A percentile compares a stretch with the other conserved stretches of the same genome.
Conservation (phyloP, 2,329 filamentous ascomycete species). For the Sporothrix brunneoviolacea region DNA sequence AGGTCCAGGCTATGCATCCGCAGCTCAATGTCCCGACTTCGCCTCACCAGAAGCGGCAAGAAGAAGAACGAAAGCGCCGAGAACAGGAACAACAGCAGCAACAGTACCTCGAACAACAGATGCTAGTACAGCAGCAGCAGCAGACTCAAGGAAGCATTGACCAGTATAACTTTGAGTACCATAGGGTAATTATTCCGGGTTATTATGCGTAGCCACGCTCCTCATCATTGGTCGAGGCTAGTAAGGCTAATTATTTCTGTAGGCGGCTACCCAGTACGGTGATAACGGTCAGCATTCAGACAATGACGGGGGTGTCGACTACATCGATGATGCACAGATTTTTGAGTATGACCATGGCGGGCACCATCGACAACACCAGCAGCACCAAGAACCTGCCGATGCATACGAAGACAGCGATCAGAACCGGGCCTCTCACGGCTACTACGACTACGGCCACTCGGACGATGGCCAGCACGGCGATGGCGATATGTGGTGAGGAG, state of each 20-base stretch:
- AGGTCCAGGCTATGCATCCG: conserved; percentile 98
- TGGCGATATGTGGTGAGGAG: conserved; percentile 22
- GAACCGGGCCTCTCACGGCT: conserved; percentile 13
- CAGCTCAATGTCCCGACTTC: conserved; percentile 87
- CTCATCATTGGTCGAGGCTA: neutral
- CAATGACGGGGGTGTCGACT: conserved; percentile 20
- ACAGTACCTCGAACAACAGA: conserved; percentile 37
- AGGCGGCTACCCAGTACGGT: conserved; percentile 27
- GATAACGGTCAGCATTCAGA: conserved; percentile 21
- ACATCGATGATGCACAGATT: conserved; percentile 29
- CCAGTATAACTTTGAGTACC: conserved; percentile 31
- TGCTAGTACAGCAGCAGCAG: conserved; percentile 25
- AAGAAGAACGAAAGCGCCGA: conserved; percentile 41
- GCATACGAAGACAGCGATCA: neutral
- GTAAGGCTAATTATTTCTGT: neutral
- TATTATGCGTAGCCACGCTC: too few species aligned
- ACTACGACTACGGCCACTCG: conserved; percentile 21
- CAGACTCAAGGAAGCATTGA: conserved; percentile 21
- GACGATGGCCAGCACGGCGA: conserved; percentile 18
- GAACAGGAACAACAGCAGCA: conserved; percentile 40
- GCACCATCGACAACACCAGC: conserved; percentile 2
- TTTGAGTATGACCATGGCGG: conserved; percentile 30
- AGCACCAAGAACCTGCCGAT: neutral
- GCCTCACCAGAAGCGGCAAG: conserved; percentile 44
- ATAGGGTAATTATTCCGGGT: conserved; percentile 24